A percentile compares a stretch with the other conserved stretches of the same genome.
Evolutionary conservation across 1,284 basidiomycete species (phyloP).

Genomic region (Rhodotorula sp.): DNA sequence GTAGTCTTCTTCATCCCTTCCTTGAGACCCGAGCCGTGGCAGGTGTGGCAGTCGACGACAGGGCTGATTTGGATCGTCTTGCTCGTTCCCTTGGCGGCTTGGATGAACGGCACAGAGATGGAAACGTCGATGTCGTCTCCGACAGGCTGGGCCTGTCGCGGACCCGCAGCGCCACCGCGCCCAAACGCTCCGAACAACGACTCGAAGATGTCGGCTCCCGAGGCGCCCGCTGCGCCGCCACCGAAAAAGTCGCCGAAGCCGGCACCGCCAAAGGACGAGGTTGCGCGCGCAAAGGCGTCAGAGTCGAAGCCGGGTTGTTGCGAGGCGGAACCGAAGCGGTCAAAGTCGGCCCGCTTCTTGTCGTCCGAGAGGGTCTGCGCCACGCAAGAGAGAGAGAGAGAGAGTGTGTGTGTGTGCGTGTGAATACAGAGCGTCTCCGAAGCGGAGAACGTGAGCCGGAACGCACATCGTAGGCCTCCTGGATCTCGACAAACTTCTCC

Average conservation of each 20-base stretch:
- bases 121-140: slow-evolving; percentile 84
- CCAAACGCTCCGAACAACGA: slow-evolving; percentile 68
- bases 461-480: slow-evolving; percentile 91
- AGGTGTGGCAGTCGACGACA: slow-evolving; percentile 78
- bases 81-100: slow-evolving; percentile 86
- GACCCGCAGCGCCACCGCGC: slow-evolving; percentile 35
- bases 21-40: slow-evolving; percentile 83
- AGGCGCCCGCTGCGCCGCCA: slow-evolving; percentile 55
- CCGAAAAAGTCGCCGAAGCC: slow-evolving; percentile 70
- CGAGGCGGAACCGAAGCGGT: slow-evolving; percentile 91
- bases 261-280: slow-evolving; percentile 58
- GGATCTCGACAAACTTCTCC: slow-evolving; percentile 94
- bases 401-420: too few species aligned
- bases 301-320: slow-evolving; percentile 92
- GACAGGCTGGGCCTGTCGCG: slow-evolving; percentile 50
- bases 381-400: not conserved
- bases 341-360: slow-evolving; percentile 87
- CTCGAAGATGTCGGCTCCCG: slow-evolving; percentile 72
- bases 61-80: slow-evolving; percentile 76
- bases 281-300: slow-evolving; percentile 63
- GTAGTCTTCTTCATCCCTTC: slow-evolving; percentile 77
- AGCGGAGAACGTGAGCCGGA: too few species aligned
- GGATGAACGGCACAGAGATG: slow-evolving; percentile 79
- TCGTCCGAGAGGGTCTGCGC: slow-evolving; percentile 84
- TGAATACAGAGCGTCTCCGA: not conserved